Evolutionary conservation across 495 filamentous ascomycete species (phyloP), one percentile per base, ranked within the genome.

Genomic region (Neurospora africana): DNA sequence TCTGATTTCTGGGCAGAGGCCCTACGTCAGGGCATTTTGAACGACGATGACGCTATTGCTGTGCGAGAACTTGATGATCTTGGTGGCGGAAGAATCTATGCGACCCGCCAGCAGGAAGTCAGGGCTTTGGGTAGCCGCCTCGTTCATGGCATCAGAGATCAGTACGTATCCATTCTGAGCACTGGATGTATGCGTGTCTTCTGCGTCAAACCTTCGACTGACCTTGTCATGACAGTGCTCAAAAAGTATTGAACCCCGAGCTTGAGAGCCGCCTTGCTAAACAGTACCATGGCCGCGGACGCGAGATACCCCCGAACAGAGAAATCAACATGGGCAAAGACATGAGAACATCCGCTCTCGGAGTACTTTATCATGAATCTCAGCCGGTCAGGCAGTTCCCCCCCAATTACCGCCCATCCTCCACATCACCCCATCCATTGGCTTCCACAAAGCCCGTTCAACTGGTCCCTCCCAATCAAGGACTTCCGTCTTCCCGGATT

Each of bases 41-140:
- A 79, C 10, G 78, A 79, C 27, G 75, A 76, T 13, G 78, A 79
- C n/a, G 76, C 78, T 15, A 69, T 44, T 2, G 72, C 23, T 1
- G 78, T 79, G 38, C 71, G 71, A n/a, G 73, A 70, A 35, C 72
- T 79, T 21, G 76, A 77, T 61, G 73, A 77, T 33, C 75, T 79
- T 15, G 78, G 78, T 6, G 78, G 77, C 10, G 75, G 72, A 13
- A 53, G 78, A 23, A 35, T 75, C 35, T 76, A 79, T 39, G 75
- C 69, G 19, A 33, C 37, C 33, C 39, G 36, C 15, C 27, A 69
- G 36, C 53, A 38, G 37, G 53, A 65, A 65, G 53, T 35, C 27
- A 27, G 23, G 13, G 53, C 53, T 17, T 33, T 65, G 27, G 53
- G 6, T 65, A 65, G 6, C 53, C 53, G 53, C 27, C 27, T 65